Base-by-base conservation (phyloP, 202 grass and related monocot species). In the Schoenoplectus tabernaemontani region DNA sequence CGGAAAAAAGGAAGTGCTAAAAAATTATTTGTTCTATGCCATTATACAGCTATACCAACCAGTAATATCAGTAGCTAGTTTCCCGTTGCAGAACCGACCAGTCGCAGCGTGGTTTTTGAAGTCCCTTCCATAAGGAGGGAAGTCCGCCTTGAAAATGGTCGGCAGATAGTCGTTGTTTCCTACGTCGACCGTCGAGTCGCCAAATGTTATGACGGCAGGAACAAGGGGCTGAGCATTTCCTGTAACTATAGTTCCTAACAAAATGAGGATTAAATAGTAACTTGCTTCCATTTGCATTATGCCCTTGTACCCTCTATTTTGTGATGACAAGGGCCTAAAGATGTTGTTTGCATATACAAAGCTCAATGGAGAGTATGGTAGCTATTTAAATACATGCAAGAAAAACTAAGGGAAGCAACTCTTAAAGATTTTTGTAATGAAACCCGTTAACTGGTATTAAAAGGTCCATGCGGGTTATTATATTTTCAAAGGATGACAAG, bases 11-110 rank as follows among this genome's bases (percentile, higher is more conserved):
- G 28, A 63, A 57, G 4, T 24, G 59, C 9, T 44, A 44, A 69
- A 42, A 4, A 12, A 24, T 6, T 23, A 30, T 46, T 73, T 73
- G 28, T 64, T 24, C 28, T 28, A 28, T 28, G 28, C 28, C 28
- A 28, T 28, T 28, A 28, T 28, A 28, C 28, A 28, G 43, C 5
- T 57, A 47, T 65, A 37, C 34, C 12, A 34, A 97, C 93, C 94
- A 28, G 96, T 99, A 81, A 99, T 85, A 20, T 99, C 96, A 24
- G 96, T 99, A 0, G 96, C 96, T 9, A 99, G 82, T 81, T 86
- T 92, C 42, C 96, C 96, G 24, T 99, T 99, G 88, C 96, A 99
- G 83, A 99, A 99, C 85, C 96, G 91, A 46, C 96, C 96, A 0
- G 96, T 99, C 8, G 96, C 68, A 39, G 50, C 85, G 23, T 62